phyloP scores from a whole-genome alignment of 2,329 filamentous ascomycete species.

The Hymenoscyphus repandus region DNA sequence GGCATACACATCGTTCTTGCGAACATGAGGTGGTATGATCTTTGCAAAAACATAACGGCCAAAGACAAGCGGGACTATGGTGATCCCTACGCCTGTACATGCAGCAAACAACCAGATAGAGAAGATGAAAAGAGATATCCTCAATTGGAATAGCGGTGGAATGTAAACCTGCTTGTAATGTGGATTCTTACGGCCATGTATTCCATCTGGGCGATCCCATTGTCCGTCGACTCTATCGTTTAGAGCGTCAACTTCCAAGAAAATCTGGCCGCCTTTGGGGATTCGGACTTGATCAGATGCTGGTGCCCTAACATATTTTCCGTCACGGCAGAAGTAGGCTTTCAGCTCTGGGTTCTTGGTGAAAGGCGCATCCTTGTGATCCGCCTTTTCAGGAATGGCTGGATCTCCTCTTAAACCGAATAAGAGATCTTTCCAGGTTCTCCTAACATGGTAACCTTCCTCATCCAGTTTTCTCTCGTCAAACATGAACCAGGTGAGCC shows the following conservation, averaged over 20 bases:
- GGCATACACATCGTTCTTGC: constrained; percentile 92
- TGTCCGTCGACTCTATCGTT: constrained; percentile 60
- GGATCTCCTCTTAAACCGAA: constrained; percentile 34
- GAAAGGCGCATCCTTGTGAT: constrained; percentile 36
- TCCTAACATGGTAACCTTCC: constrained; percentile 62
- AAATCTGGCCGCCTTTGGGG: constrained; percentile 75
- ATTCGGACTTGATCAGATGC: constrained; percentile 94
- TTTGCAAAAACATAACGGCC: constrained; percentile 73
- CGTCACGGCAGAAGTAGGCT: constrained; percentile 59
- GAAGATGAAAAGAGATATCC: constrained; percentile 80
- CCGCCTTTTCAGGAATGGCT: constrained; percentile 11
- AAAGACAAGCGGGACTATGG: constrained; percentile 79
- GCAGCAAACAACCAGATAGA: constrained; percentile 93
- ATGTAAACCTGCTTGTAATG: constrained; percentile 63
- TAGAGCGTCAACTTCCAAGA: constrained; percentile 67
- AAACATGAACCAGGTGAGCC: constrained; percentile 90
- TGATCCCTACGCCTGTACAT: constrained; percentile 75
- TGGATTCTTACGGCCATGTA: constrained; percentile 49
- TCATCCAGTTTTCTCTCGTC: constrained; percentile 77
- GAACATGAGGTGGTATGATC: constrained; percentile 64
- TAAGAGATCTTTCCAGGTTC: constrained; percentile 54
- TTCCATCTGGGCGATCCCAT: constrained; percentile 45
- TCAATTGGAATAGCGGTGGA: constrained; percentile 74
- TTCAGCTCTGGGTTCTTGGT: constrained; percentile 38
- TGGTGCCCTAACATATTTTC: constrained; percentile 84